Evolutionary conservation across 2,329 filamentous ascomycete genomes (phyloP).

Genomic region (Penicillium palitans): DNA sequence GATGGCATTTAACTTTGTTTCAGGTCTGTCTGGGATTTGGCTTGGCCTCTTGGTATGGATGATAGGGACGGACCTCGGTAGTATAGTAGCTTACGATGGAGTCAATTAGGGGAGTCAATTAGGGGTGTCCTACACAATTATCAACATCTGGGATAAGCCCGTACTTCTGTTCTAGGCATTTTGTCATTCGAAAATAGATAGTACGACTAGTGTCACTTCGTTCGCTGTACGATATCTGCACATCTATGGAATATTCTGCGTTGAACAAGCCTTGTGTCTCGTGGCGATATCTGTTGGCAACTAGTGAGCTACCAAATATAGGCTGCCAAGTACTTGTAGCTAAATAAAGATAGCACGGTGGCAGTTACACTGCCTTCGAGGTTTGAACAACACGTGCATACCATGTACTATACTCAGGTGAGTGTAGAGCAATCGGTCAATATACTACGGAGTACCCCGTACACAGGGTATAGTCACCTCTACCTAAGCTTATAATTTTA

Average conservation of each 20-base stretch:
- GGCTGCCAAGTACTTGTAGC: neutral
- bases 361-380: neutral
- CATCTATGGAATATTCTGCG: neutral
- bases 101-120: too few species aligned
- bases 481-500: neutral
- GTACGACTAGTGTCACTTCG: neutral
- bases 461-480: neutral
- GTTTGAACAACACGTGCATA: neutral
- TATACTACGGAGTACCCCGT: too few species aligned
- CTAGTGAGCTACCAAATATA: neutral
- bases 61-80: neutral
- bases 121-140: neutral
- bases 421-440: neutral
- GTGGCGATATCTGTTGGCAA: neutral
- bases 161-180: neutral
- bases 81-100: neutral
- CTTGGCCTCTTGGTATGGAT: neutral
- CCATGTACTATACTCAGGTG: neutral
- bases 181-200: neutral
- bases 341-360: neutral
- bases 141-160: neutral
- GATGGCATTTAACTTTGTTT: conserved; percentile 9
- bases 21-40: conserved; percentile 5
- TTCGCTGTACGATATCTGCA: neutral
- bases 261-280: neutral